Base-by-base conservation (phyloP, 1,139 yeast genomes). In the Saccharomyces hybrid region DNA sequence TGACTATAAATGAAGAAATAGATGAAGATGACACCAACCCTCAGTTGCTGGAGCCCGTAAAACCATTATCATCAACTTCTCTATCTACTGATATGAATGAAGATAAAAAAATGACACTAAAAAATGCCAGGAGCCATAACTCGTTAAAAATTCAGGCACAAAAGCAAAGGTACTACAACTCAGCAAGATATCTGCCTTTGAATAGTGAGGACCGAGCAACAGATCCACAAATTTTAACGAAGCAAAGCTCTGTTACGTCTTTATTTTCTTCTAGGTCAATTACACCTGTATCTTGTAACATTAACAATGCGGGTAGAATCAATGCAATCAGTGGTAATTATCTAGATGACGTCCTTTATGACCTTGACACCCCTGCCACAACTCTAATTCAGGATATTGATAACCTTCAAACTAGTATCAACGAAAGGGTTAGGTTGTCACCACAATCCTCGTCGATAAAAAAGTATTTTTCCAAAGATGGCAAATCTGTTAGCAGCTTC, bases 71-170 rank as follows among this genome's bases (percentile, higher is more conserved):
- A 8, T 38, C 44, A 38, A 16, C 25, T 16, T 16, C 44, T 16
- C 9, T 16, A 16, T 38, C 44, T 38, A 8, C 25, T 14, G 23
- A 20, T 9, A 16, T 16, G 25, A 16, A 38, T 16, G 42, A 51
- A 31, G 53, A 54, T 23, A 59, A 58, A 44, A 38, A 16, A 5
- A 16, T 9, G 44, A 8, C 44, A 38, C 11, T 38, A n/a, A 20
- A 38, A 9, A 38, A 20, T 38, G 25, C 44, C 23, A 38, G 13
- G 9, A 38, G 44, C 16, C 59, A 56, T 41, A 64, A 65, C 49
- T 54, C 69, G 3, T 51, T 65, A 34, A 66, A 65, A 53, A 66
- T 65, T 9, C 64, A 61, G 52, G 61, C 64, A 47, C 70, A 66
- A 54, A 66, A 64, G 53, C 66, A 66, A 52, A 58, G 70, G 49